Evolutionary conservation across 2,329 filamentous ascomycete genomes (phyloP).

Genomic region (Didymella lethalis): DNA sequence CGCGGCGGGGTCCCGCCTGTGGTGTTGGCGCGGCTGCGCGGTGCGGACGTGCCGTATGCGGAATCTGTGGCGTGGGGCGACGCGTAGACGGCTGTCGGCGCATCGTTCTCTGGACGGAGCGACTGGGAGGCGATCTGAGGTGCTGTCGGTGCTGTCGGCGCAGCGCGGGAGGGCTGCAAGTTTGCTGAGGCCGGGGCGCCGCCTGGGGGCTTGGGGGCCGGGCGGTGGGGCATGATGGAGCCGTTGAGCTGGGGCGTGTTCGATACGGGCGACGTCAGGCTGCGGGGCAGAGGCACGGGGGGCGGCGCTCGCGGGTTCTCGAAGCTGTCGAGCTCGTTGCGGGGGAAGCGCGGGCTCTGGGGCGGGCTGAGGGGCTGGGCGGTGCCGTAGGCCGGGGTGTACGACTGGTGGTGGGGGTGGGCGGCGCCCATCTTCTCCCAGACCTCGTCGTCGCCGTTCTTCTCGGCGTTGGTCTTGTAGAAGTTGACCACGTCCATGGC

Average conservation of each 20-base stretch:
- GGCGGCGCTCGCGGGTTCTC: constrained; percentile 95
- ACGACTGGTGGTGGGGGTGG: constrained; percentile 61
- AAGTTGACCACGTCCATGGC: constrained; percentile 96
- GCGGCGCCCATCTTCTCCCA: constrained; percentile 97
- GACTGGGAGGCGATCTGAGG: constrained; percentile 51
- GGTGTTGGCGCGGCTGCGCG: constrained; percentile 56
- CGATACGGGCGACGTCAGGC: constrained; percentile 52
- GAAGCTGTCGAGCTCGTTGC: constrained; percentile 91
- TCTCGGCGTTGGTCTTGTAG: constrained; percentile 92
- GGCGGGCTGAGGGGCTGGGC: constrained; percentile 73
- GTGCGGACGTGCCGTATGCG: constrained; percentile 43
- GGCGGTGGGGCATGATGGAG: constrained; percentile 77
- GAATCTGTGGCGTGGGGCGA: constrained; percentile 52
- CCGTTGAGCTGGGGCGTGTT: constrained; percentile 54
- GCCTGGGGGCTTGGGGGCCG: constrained; percentile 85
- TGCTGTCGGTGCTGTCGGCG: constrained; percentile 65
- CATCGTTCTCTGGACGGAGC: constrained; percentile 51
- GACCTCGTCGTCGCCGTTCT: constrained; percentile 81
- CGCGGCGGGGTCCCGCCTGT: constrained; percentile 48
- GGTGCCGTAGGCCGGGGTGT: constrained; percentile 49
- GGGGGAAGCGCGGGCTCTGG: constrained; percentile 84
- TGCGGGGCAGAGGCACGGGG: constrained; percentile 70
- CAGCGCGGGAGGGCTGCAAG: constrained; percentile 64
- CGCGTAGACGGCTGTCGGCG: constrained; percentile 53
- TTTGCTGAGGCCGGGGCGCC: constrained; percentile 54